Base-by-base conservation (phyloP, 441 rosid species). In the Aleurites moluccanus region DNA sequence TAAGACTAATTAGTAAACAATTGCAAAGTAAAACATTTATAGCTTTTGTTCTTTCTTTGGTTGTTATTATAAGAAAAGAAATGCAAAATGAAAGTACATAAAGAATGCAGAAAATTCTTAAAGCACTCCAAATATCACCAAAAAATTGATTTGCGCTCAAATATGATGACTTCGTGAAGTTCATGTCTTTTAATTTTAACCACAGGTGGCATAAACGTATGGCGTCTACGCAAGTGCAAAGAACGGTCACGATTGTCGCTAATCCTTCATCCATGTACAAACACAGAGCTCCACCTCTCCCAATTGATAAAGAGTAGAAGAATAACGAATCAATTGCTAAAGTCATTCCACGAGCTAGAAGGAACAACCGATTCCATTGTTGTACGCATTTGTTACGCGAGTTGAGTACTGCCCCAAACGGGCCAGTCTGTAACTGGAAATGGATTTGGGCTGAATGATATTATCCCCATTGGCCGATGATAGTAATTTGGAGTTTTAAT, bases 281-380 rank as follows among this genome's bases (percentile, higher is more conserved):
- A 55, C 94, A 90, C 9, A 88, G 90, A 13, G 82, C 67, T 13
- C 88, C 90, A 0, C 84, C 86, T 35, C 83, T 52, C 4, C 88
- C 91, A 1, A 88, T 77, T 1, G 88, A 85, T 60, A 88, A 35
- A 16, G 89, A 80, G 70, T 88, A 88, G 78, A 90, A 90, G 83
- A 90, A 90, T 14, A 90, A 57, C 0, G 94, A 92, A 68, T 88
- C 94, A 15, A 88, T 64, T 0, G 90, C 94, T 76, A 90, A 75
- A 6, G 92, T 86, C 83, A 90, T 70, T 28, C 83, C 92, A 14
- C 92, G 90, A 1, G 90, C 92, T 25, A 90, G 47, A 40, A 90
- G 83, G 70, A 86, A 80, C 21, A 81, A 82, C 1, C 92, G 81
- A 87, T 90, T 90, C 94, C 89, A 86, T 23, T 28, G 71, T 81